Evolutionary conservation across 805 yeast genomes (phyloP).

Genomic region (Candida maris): DNA sequence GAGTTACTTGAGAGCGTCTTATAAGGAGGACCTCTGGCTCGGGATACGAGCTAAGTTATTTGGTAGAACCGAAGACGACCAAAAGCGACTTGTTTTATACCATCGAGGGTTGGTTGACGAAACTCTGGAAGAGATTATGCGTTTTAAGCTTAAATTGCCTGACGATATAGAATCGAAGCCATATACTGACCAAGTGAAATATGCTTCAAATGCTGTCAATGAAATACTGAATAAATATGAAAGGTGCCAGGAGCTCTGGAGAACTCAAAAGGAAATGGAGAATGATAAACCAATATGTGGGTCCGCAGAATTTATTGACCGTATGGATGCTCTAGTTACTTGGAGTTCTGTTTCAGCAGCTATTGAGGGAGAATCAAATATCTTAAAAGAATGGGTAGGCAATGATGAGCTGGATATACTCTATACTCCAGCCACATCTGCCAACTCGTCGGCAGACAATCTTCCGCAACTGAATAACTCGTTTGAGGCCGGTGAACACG

Average conservation of each 20-base stretch:
- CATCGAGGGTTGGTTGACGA: conserved; percentile 71
- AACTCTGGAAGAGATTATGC: conserved; percentile 62
- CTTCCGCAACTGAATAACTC: neutral
- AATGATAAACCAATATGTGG: conserved; percentile 72
- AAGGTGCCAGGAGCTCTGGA: conserved; percentile 72
- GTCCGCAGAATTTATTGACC: conserved; percentile 55
- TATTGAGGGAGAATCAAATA: conserved; percentile 55
- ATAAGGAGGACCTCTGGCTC: conserved; percentile 78
- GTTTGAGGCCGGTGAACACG: conserved; percentile 7
- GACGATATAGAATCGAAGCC: conserved; percentile 20
- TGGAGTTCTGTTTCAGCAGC: conserved; percentile 79
- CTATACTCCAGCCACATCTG: conserved; percentile 20
- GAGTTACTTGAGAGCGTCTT: conserved; percentile 47
- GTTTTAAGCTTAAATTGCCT: conserved; percentile 53
- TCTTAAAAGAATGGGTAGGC: conserved; percentile 78
- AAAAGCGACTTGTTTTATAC: conserved; percentile 61
- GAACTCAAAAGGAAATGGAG: conserved; percentile 71
- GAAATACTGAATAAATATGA: conserved; percentile 58
- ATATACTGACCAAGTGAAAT: conserved; percentile 23
- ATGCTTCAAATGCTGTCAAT: conserved; percentile 49
- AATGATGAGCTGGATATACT: conserved; percentile 71
- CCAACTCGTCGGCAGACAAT: conserved; percentile 8
- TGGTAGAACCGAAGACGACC: conserved; percentile 79
- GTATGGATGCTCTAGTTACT: conserved; percentile 74
- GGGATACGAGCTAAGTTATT: conserved; percentile 79